Evolutionary conservation across 495 filamentous ascomycete genomes (phyloP).

Genomic region (Daldinia grandis): DNA sequence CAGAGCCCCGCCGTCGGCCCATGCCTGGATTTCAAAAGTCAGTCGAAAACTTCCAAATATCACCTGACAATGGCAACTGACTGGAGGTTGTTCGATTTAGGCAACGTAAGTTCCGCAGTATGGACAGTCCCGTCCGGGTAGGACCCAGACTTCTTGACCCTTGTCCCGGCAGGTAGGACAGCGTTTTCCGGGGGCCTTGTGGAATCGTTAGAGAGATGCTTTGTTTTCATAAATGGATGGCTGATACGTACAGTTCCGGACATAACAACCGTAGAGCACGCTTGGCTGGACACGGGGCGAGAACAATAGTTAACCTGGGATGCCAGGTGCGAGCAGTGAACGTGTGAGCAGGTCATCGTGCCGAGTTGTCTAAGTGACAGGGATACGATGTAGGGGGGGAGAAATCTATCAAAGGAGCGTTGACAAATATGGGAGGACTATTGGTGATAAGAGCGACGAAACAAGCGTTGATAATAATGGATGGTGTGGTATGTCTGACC

Average conservation of each 20-base stretch:
- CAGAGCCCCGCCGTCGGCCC: constrained; percentile 5
- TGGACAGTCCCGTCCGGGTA: constrained; percentile 55
- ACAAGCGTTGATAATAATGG: constrained; percentile 31
- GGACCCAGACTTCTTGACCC: constrained; percentile 60
- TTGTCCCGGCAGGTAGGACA: constrained; percentile 52
- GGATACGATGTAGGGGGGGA: neutral
- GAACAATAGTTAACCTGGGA: constrained; percentile 20
- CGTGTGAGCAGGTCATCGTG: constrained; percentile 30
- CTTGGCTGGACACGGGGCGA: constrained; percentile 15
- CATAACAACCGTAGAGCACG: constrained; percentile 33
- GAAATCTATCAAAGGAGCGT: constrained; percentile 23
- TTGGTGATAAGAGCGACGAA: constrained; percentile 18
- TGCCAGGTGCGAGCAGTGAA: constrained; percentile 21
- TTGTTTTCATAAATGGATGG: constrained; percentile 12
- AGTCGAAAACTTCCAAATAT: constrained; percentile 10
- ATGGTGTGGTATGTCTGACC: constrained; percentile 28
- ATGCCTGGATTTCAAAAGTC: constrained; percentile 12
- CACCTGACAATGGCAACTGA: constrained; percentile 16
- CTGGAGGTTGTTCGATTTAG: constrained; percentile 13
- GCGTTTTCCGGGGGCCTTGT: constrained; percentile 33
- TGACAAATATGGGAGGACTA: constrained; percentile 8
- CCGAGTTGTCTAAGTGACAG: neutral
- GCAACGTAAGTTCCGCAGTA: constrained; percentile 54
- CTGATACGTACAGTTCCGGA: constrained; percentile 35
- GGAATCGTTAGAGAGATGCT: constrained; percentile 7